A percentile compares a stretch with the other conserved stretches of the same genome.
Evolutionary conservation across 2,329 filamentous ascomycete species (phyloP).

Genomic region (Fusarium odoratissimum): DNA sequence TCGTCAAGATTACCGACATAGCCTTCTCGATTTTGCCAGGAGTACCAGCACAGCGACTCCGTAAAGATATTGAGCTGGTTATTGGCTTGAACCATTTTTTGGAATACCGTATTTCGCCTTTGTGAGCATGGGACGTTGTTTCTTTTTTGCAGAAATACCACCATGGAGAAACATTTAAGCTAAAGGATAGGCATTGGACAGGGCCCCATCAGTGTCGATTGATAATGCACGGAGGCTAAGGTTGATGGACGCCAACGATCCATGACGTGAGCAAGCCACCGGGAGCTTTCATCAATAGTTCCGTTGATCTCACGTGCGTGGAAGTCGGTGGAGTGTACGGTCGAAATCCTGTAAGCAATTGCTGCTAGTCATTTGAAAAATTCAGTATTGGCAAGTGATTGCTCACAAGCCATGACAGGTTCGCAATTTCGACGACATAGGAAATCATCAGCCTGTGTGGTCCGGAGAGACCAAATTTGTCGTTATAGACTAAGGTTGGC

Average conservation of each 20-base stretch:
- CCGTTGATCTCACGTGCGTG: not conserved
- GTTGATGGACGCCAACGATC: conserved; percentile 1
- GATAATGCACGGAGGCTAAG: conserved; percentile 7
- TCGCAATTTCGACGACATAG: not conserved
- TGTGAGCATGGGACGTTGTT: not conserved
- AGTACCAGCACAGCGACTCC: not conserved
- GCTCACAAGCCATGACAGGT: not conserved
- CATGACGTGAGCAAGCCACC: conserved; percentile 28
- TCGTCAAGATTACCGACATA: conserved; percentile 11
- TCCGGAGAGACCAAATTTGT: not conserved
- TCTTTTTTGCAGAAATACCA: not conserved
- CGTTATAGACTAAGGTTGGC: not conserved
- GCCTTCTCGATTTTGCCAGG: not conserved
- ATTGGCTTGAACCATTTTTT: not conserved
- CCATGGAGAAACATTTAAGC: conserved; percentile 1
- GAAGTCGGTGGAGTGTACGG: not conserved
- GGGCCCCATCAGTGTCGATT: not conserved
- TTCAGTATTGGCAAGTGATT: not conserved
- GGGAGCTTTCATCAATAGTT: conserved; percentile 14
- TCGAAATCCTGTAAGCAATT: not conserved
- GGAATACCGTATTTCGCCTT: not conserved
- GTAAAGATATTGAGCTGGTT: not conserved
- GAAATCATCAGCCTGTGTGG: conserved; percentile 11
- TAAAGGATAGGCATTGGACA: conserved; percentile 1
- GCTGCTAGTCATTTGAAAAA: not conserved